Conservation (phyloP, 768 basidiomycete genomes). For the Trametes meyenii region DNA sequence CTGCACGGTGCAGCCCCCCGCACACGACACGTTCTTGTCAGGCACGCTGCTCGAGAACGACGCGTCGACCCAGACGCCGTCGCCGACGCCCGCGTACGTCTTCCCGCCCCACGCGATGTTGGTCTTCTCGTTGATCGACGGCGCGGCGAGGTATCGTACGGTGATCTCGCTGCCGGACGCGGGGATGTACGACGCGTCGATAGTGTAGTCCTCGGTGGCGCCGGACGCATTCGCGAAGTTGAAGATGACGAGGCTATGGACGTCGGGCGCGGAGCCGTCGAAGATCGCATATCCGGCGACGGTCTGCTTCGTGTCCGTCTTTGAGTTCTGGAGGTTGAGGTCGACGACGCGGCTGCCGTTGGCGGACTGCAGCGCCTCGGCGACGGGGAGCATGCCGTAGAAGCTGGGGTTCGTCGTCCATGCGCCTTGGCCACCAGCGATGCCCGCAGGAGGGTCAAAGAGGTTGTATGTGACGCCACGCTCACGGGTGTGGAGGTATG, state of each 20-base stretch:
- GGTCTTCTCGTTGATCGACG: constrained; percentile 49
- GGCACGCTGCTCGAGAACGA: constrained; percentile 31
- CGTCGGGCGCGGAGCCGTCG: constrained; percentile 48
- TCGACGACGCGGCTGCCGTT: constrained; percentile 50
- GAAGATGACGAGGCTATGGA: constrained; percentile 50
- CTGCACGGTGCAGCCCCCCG: constrained; percentile 47
- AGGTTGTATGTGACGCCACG: constrained; percentile 55
- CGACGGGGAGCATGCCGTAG: constrained; percentile 50
- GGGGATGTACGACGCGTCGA: constrained; percentile 40
- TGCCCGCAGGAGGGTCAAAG: constrained; percentile 47
- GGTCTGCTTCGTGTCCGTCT: constrained; percentile 39
- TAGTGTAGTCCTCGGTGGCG: constrained; percentile 42
- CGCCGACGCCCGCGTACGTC: constrained; percentile 45
- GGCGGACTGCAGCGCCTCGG: constrained; percentile 46
- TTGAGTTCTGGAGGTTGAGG: constrained; percentile 47
- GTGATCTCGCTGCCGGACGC: constrained; percentile 34
- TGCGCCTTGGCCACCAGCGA: constrained; percentile 29
- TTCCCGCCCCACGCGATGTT: constrained; percentile 66
- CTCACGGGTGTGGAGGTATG: constrained; percentile 58
- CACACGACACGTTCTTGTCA: constrained; percentile 42
- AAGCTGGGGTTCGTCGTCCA: constrained; percentile 55
- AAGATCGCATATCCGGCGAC: constrained; percentile 62
- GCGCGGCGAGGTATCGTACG: constrained; percentile 53
- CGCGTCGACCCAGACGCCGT: constrained; percentile 38
- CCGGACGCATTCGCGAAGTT: constrained; percentile 50